Conservation (phyloP, 176 grass and related monocot species). For the Juncus inflexus region DNA sequence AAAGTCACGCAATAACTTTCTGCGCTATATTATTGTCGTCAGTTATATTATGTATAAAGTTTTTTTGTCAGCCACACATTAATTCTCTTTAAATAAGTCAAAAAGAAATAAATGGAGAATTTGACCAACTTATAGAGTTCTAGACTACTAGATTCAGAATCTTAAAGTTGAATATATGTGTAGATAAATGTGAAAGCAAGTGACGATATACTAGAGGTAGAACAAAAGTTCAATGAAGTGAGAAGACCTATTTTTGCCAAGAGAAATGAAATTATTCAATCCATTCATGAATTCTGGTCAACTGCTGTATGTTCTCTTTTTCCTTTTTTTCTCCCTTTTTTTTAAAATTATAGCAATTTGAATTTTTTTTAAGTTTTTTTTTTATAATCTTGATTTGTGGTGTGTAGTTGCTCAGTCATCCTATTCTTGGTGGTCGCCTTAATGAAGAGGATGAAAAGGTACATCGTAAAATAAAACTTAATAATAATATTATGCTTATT, state of each 20-base stretch:
- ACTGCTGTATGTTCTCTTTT: constrained; percentile 52
- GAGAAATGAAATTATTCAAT: constrained; percentile 74
- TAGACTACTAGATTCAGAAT: no score
- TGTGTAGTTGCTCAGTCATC: constrained; percentile 86
- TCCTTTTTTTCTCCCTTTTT: constrained; percentile 1
- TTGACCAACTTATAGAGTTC: no score
- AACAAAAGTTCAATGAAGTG: constrained; percentile 91
- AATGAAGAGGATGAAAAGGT: constrained; percentile 95
- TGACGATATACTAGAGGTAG: constrained; percentile 88
- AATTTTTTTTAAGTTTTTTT: constrained; percentile 9
- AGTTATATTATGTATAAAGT: no score
- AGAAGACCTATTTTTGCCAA: constrained; percentile 76
- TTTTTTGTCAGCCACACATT: no score
- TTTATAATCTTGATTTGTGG: constrained; percentile 9
- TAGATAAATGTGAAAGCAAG: constrained; percentile 95
- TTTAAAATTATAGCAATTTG: constrained; percentile 5
- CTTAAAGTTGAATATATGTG: no score
- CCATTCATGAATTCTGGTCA: constrained; percentile 87
- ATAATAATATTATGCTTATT: constrained; percentile 5
- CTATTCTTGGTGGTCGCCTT: constrained; percentile 73
- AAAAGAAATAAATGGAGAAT: no score
- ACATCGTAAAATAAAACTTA: constrained; percentile 12
- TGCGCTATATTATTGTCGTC: no score
- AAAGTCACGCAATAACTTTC: no score
- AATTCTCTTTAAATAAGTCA: no score